Evolutionary conservation across 257 asterid species (phyloP).

Genomic region (Penstemon eatonii): DNA sequence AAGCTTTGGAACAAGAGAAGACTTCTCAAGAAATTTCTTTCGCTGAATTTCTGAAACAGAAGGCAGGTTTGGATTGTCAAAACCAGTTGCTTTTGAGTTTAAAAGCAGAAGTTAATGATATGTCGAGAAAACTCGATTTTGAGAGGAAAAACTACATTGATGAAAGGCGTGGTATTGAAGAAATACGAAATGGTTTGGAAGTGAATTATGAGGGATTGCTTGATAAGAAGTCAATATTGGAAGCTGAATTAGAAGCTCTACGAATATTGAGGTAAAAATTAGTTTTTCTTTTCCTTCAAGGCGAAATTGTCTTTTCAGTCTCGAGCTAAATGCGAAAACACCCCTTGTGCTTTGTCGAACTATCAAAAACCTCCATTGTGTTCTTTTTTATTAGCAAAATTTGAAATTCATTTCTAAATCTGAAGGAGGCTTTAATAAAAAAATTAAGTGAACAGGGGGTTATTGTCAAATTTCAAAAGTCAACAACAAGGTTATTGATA

Average conservation of each 20-base stretch:
- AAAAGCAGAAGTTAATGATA: conserved; percentile 61
- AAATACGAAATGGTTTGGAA: conserved; percentile 39
- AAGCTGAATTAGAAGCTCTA: conserved; percentile 83
- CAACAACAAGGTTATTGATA: no score
- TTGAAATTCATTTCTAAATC: no score
- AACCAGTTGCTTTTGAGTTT: conserved; percentile 67
- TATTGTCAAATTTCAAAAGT: no score
- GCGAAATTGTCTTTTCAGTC: no score
- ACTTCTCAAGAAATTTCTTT: conserved; percentile 38
- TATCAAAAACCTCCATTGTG: neutral
- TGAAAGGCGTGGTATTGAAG: conserved; percentile 40
- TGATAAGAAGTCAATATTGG: conserved; percentile 69
- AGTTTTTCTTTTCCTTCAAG: neutral
- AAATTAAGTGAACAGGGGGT: no score
- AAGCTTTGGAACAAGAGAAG: conserved; percentile 63
- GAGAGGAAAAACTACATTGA: conserved; percentile 47
- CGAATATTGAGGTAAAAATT: conserved; percentile 69
- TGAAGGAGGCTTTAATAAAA: no score
- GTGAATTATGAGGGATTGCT: conserved; percentile 52
- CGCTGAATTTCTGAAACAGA: conserved; percentile 62
- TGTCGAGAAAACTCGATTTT: conserved; percentile 51
- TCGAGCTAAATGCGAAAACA: no score
- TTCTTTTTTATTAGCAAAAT: neutral
- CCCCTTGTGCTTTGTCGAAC: no score
- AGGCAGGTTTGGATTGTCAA: conserved; percentile 87